A percentile compares a stretch with the other conserved stretches of the same genome.
phyloP scores from a whole-genome alignment of 805 yeast genomes.

The Wickerhamomyces alni region DNA sequence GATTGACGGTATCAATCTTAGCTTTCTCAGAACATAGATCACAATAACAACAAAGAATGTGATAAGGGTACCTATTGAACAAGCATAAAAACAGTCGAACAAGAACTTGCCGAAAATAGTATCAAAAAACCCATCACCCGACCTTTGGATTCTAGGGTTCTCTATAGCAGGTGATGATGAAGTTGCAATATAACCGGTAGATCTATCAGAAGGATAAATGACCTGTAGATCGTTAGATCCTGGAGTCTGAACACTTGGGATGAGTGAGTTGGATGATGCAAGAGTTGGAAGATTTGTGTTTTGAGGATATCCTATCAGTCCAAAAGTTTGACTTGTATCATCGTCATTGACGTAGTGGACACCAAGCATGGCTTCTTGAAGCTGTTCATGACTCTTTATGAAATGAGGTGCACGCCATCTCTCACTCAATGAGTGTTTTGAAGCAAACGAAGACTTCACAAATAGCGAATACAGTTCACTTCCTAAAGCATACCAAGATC shows the following conservation, averaged over 20 bases:
- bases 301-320: conserved; percentile 14
- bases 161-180: conserved; percentile 15
- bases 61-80: conserved; percentile 11
- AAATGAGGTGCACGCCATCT: conserved; percentile 36
- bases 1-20: conserved; percentile 28
- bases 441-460: conserved; percentile 71
- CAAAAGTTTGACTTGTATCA: conserved; percentile 6
- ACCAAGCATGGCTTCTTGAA: conserved; percentile 41
- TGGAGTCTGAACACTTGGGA: conserved; percentile 9
- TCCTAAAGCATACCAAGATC: conserved; percentile 85
- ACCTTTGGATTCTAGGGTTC: conserved; percentile 16
- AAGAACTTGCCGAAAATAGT: conserved; percentile 25
- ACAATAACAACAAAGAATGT: conserved; percentile 16
- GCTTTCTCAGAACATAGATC: conserved; percentile 23
- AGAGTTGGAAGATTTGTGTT: conserved; percentile 14
- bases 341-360: conserved; percentile 33
- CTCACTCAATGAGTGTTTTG: conserved; percentile 45
- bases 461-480: conserved; percentile 72
- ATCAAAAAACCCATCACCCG: conserved; percentile 12
- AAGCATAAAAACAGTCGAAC: conserved; percentile 28
- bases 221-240: conserved; percentile 2
- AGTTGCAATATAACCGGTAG: not conserved
- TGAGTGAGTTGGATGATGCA: conserved; percentile 9
- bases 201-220: not conserved
- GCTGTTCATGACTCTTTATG: conserved; percentile 31